Conservation (phyloP, 495 filamentous ascomycete genomes). For the Aspergillus funiculosus region DNA sequence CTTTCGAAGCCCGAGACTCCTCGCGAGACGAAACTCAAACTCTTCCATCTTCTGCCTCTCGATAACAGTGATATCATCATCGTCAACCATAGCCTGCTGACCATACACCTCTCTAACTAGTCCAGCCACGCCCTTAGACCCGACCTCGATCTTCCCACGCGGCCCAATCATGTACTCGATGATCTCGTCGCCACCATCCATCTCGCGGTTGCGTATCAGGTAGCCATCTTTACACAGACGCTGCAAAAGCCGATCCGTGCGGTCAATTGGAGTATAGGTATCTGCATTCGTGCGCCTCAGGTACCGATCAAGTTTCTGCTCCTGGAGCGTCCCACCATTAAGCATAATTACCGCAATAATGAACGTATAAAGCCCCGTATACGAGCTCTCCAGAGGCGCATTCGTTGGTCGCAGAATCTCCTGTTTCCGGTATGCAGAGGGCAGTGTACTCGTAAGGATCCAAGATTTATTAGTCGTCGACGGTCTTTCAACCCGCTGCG, state of each 20-base stretch:
- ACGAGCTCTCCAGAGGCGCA: conserved; percentile 67
- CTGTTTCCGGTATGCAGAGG: conserved; percentile 55
- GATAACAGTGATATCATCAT: conserved; percentile 42
- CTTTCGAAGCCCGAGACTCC: conserved; percentile 27
- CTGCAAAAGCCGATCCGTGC: conserved; percentile 68
- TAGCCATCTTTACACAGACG: conserved; percentile 79
- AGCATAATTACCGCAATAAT: conserved; percentile 69
- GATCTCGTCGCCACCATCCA: conserved; percentile 62
- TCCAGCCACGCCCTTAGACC: conserved; percentile 60
- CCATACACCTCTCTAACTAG: conserved; percentile 61
- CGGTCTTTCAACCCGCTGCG: conserved; percentile 48
- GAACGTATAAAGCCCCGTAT: conserved; percentile 73
- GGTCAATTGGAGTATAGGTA: conserved; percentile 65
- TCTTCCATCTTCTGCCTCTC: conserved; percentile 26
- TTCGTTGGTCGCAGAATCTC: conserved; percentile 63
- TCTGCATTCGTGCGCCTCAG: conserved; percentile 71
- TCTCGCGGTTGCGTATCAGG: conserved; percentile 63
- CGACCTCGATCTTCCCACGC: conserved; percentile 82
- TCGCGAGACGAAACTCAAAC: conserved; percentile 28
- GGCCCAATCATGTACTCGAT: conserved; percentile 76
- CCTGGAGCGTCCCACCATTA: conserved; percentile 64
- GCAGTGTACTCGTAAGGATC: conserved; percentile 66
- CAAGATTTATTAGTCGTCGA: conserved; percentile 59
- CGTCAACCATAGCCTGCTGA: conserved; percentile 26
- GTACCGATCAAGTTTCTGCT: conserved; percentile 66